These are phyloP conservation scores for Fusarium sp. DNA, from an alignment of 2,329 filamentous ascomycete genomes.

Conservation along the genomic window DNA sequence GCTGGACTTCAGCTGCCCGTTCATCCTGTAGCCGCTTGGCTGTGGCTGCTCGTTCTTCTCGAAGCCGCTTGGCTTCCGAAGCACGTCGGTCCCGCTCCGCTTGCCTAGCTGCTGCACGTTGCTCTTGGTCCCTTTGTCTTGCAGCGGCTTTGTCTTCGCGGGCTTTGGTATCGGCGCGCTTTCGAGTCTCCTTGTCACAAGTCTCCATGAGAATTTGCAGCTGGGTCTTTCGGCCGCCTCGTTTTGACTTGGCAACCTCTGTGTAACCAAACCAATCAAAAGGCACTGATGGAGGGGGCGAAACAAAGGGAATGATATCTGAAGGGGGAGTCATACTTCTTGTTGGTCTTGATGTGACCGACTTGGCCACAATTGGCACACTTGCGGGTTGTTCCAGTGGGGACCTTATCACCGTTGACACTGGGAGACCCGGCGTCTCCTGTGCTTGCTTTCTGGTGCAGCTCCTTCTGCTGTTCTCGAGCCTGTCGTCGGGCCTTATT, in stretches of 20 bases:
- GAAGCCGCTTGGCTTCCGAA: slow-evolving; percentile 27
- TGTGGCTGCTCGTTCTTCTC: slow-evolving; percentile 34
- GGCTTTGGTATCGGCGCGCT: slow-evolving; percentile 21
- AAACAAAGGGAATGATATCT: slow-evolving; percentile 27
- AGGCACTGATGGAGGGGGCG: slow-evolving; percentile 46
- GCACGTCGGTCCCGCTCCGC: slow-evolving; percentile 37
- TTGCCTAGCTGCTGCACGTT: slow-evolving; percentile 29
- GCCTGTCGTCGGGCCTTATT: slow-evolving; percentile 92
- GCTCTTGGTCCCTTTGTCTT: slow-evolving; percentile 15
- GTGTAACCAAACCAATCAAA: slow-evolving; percentile 54
- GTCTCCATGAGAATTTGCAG: slow-evolving; percentile 42
- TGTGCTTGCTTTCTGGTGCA: slow-evolving; percentile 61
- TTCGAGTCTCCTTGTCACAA: slow-evolving; percentile 40
- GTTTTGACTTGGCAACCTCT: slow-evolving; percentile 27
- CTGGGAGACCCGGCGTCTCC: slow-evolving; percentile 66
- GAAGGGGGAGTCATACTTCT: slow-evolving; percentile 76
- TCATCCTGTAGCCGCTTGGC: slow-evolving; percentile 26
- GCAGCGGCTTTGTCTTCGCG: slow-evolving; percentile 32
- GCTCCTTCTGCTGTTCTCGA: slow-evolving; percentile 88
- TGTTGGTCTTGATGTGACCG: slow-evolving; percentile 99
- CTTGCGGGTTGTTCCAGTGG: slow-evolving; percentile 82
- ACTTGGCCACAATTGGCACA: slow-evolving; percentile 98
- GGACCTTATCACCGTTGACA: slow-evolving; percentile 62
- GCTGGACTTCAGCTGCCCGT: slow-evolving; percentile 29
- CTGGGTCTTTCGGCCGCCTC: slow-evolving; percentile 34